Evolutionary conservation across 108 stramenopile species (phyloP), one percentile per base, ranked within the genome.

Genomic region (Chaetoceros muelleri): DNA sequence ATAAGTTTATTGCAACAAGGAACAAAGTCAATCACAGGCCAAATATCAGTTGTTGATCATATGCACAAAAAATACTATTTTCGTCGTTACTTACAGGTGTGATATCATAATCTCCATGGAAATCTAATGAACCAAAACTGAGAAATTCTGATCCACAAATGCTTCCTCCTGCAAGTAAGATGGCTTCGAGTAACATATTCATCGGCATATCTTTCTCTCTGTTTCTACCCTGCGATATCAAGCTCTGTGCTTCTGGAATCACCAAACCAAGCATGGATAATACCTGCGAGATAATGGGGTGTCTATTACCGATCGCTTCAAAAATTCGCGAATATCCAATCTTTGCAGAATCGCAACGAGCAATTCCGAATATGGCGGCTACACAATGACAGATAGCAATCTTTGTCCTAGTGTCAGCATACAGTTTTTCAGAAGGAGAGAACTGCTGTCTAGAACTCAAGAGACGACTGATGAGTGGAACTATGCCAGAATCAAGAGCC

Each of bases 301-400:
- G 46, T 24, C 74, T 71, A 21, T 59, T 71, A 48, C 84, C 82
- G 29, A 84, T 70, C 13, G 80, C 82, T 44, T 72, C 74, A 74
- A 81, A 82, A 13, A 90, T 52, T 26, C 88, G 70, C 24, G 66
- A 55, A 48, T 62, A 71, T 8, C 76, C 88, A 48, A 82, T 69
- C 7, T 34, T 48, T 19, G 75, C 78, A 19, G 67, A 65, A 49
- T 81, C 73, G 0, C 61, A 52, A 27, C 70, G 34, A 2, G 78
- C 82, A 51, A 90, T 86, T 18, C 82, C 84, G 78, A 86, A 85
- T 45, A 85, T 69, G 57, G 81, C 76, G 50, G 73, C 71, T 24
- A 82, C 25, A 34, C 86, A 56, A 1, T 67, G 75, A 46, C 84
- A 90, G 18, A 62, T 68, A 0, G 76, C 77, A 44, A 71, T 51